Conservation (phyloP, 768 basidiomycete species). For the Pleurotus platypus region DNA sequence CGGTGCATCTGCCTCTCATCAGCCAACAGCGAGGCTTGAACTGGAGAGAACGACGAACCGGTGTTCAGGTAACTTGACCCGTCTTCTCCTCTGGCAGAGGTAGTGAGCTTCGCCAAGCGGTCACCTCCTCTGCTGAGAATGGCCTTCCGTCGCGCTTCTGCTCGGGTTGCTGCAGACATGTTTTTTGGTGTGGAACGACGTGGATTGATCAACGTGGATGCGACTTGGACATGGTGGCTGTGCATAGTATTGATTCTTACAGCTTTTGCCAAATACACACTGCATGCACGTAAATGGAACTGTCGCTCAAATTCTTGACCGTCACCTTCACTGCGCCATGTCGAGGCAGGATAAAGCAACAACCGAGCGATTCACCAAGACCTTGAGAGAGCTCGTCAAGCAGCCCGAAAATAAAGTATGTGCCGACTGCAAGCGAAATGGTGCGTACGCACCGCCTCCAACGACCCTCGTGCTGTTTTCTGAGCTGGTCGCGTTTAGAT, state of each 20-base stretch:
- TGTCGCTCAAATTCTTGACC: too few relatives aligned
- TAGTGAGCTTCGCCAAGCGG: conserved; percentile 77
- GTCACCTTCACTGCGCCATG: conserved; percentile 21
- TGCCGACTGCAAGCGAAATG: conserved; percentile 96
- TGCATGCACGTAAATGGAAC: background rate
- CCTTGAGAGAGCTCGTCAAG: conserved; percentile 85
- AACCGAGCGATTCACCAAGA: conserved; percentile 73
- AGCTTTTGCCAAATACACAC: background rate
- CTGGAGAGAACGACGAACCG: conserved; percentile 29
- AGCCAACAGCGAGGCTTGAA: conserved; percentile 9
- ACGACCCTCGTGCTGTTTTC: background rate
- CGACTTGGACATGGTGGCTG: background rate
- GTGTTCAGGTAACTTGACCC: conserved; percentile 50
- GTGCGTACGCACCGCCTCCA: conserved; percentile 38
- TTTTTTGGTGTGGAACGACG: background rate
- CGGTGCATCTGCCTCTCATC: background rate
- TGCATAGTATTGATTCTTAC: background rate
- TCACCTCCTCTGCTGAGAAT: conserved; percentile 70
- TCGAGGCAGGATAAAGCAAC: conserved; percentile 79
- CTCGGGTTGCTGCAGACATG: conserved; percentile 60
- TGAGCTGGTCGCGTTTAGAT: conserved; percentile 45
- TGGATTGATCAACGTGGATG: background rate
- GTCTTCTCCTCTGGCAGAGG: conserved; percentile 68
- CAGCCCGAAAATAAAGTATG: conserved; percentile 90
- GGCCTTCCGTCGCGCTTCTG: conserved; percentile 75